These are phyloP conservation scores for Macroventuria anomochaeta DNA, from an alignment of 2,329 filamentous ascomycete species.

Conservation along the genomic window DNA sequence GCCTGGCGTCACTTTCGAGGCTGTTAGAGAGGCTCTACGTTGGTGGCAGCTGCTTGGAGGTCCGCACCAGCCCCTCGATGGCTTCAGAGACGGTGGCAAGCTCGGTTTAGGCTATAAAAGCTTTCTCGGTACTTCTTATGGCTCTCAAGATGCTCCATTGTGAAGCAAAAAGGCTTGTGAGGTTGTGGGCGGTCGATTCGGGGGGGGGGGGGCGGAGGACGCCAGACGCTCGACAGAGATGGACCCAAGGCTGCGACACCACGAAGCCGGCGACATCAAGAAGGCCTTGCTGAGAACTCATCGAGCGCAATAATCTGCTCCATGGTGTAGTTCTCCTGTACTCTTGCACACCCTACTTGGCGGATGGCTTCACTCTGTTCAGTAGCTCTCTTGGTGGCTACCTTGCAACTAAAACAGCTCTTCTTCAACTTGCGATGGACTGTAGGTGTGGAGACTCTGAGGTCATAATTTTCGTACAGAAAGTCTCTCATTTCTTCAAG, in stretches of 20 bases:
- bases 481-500: too few relatives aligned
- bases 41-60: slow-evolving; percentile 1
- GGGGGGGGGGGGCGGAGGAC: not conserved
- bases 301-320: too few relatives aligned
- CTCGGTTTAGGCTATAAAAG: not conserved
- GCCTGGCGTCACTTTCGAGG: not conserved
- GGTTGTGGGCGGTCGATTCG: not conserved
- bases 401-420: too few relatives aligned
- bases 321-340: too few relatives aligned
- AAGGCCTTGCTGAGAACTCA: not conserved
- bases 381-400: too few relatives aligned
- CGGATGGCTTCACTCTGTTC: too few relatives aligned
- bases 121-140: not conserved
- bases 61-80: not conserved
- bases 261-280: not conserved
- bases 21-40: not conserved
- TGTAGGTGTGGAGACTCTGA: too few relatives aligned
- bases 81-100: not conserved
- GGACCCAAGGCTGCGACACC: not conserved
- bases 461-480: too few relatives aligned
- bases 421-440: too few relatives aligned
- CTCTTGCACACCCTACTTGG: too few relatives aligned
- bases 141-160: not conserved
- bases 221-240: not conserved
- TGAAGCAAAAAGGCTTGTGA: not conserved